phyloP scores from a whole-genome alignment of 768 basidiomycete species.

The Suillus ampliporus region DNA sequence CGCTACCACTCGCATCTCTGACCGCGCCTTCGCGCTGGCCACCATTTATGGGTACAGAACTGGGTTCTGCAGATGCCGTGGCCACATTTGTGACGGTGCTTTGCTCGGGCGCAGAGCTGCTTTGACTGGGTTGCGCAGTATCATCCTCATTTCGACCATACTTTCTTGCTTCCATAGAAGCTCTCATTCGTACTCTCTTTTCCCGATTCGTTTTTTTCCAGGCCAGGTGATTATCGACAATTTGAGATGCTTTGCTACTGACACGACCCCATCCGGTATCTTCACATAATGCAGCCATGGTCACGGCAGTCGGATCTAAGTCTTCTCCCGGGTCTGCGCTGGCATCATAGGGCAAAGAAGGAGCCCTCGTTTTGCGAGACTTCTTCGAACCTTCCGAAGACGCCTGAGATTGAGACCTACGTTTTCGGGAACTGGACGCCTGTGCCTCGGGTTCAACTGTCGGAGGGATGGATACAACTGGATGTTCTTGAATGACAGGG shows the following conservation, averaged over 20 bases:
- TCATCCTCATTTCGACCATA: conserved; percentile 66
- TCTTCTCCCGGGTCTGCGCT: conserved; percentile 74
- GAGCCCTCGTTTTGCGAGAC: conserved; percentile 43
- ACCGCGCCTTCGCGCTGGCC: conserved; percentile 22
- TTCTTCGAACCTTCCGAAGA: conserved; percentile 37
- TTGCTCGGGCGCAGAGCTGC: conserved; percentile 14
- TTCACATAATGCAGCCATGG: conserved; percentile 79
- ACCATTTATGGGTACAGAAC: conserved; percentile 6
- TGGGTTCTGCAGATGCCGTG: conserved; percentile 21
- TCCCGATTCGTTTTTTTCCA: conserved; percentile 77
- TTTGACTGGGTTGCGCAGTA: conserved; percentile 35
- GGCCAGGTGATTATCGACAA: conserved; percentile 69
- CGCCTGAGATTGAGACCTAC: conserved; percentile 25
- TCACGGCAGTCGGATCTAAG: conserved; percentile 81
- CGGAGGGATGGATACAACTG: not conserved
- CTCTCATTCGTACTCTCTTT: conserved; percentile 66
- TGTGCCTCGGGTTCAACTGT: conserved; percentile 15
- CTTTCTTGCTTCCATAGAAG: conserved; percentile 73
- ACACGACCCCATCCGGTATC: conserved; percentile 82
- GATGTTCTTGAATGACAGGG: not conserved
- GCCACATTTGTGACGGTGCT: conserved; percentile 11
- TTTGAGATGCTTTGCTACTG: conserved; percentile 76
- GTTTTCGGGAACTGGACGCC: conserved; percentile 21
- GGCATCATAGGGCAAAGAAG: conserved; percentile 62
- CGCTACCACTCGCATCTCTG: conserved; percentile 56